phyloP scores from a whole-genome alignment of 2,329 filamentous ascomycete species.

The Pseudopithomyces chartarum region DNA sequence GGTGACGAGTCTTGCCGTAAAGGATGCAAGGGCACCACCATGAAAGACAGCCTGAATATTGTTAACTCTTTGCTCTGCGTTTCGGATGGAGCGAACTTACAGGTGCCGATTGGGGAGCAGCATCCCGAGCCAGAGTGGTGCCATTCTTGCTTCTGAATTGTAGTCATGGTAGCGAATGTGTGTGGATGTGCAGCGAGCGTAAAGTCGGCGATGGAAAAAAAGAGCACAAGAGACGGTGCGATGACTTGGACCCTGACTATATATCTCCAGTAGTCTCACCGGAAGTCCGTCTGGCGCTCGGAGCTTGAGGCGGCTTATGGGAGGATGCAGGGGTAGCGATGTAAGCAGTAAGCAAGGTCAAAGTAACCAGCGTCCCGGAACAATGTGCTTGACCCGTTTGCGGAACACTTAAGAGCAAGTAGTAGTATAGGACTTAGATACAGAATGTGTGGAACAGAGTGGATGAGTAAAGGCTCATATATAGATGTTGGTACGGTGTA shows the following conservation, averaged over 20 bases:
- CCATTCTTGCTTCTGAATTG: conserved; percentile 34
- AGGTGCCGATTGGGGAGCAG: conserved; percentile 36
- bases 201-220: background rate
- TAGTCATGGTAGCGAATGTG: conserved; percentile 19
- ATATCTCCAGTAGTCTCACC: conserved; percentile 1
- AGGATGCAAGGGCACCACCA: conserved; percentile 42
- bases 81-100: conserved; percentile 17
- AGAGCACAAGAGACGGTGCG: background rate
- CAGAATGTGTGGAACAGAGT: background rate
- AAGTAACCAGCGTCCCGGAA: background rate
- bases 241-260: background rate
- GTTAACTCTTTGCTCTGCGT: conserved; percentile 5
- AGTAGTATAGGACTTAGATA: background rate
- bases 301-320: background rate
- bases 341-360: background rate
- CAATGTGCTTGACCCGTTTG: background rate
- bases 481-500: background rate
- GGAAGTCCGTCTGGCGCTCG: conserved; percentile 7
- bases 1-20: conserved; percentile 37
- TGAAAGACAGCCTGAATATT: conserved; percentile 30
- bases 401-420: background rate
- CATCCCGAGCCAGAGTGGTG: conserved; percentile 34
- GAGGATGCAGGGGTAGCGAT: conserved; percentile 1
- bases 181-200: background rate
- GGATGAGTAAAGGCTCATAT: background rate